phyloP scores from a whole-genome alignment of 106 monocot genomes.

The Dendrobium nobile region DNA sequence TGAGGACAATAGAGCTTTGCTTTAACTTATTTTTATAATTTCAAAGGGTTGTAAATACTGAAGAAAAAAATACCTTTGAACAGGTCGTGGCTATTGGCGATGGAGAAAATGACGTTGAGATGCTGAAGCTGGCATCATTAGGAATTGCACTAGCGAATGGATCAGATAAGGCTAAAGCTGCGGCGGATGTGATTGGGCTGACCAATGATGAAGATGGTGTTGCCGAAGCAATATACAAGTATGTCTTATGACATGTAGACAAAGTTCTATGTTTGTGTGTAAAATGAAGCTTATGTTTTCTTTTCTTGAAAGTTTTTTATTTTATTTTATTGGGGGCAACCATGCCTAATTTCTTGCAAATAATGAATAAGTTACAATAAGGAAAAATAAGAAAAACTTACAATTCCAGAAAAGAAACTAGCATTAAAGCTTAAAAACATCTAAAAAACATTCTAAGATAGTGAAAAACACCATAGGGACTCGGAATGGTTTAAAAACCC shows the following conservation, averaged over 20 bases:
- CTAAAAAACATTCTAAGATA: no score
- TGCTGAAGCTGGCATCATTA: constrained; percentile 82
- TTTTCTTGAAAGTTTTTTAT: not conserved
- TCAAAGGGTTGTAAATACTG: not conserved
- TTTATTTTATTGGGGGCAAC: no score
- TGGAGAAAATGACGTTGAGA: constrained; percentile 93
- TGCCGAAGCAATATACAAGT: constrained; percentile 70
- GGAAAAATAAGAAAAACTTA: no score
- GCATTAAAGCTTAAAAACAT: no score
- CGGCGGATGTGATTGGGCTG: constrained; percentile 61
- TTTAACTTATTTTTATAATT: not conserved
- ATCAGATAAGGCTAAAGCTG: constrained; percentile 67
- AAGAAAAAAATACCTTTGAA: not conserved
- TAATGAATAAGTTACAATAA: no score
- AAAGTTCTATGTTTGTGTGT: not conserved
- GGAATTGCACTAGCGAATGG: constrained; percentile 83
- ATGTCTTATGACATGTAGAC: constrained; percentile 29
- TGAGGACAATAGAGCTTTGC: no score
- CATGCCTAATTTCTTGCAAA: no score
- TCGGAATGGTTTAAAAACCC: no score
- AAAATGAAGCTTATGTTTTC: not conserved
- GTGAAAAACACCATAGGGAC: no score
- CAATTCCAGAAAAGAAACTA: no score
- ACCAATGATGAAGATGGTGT: constrained; percentile 88
- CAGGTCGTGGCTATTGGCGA: constrained; percentile 96